These are phyloP conservation scores for Suillus decipiens DNA, from an alignment of 768 basidiomycete species.

Conservation along the genomic window DNA sequence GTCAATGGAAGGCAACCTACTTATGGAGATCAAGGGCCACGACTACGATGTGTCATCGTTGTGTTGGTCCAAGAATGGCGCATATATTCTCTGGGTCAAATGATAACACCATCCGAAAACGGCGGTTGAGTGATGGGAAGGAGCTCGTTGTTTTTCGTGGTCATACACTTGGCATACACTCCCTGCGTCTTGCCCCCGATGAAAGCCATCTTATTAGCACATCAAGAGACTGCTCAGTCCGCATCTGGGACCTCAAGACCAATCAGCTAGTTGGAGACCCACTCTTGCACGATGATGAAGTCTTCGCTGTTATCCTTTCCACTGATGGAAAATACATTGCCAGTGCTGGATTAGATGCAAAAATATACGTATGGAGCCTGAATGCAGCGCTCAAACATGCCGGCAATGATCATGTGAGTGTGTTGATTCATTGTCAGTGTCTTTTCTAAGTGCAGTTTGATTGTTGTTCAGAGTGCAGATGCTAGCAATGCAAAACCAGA, in stretches of 20 bases:
- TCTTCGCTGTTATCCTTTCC: constrained; percentile 75
- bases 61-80: neutral
- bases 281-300: constrained; percentile 78
- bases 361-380: constrained; percentile 79
- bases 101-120: neutral
- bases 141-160: neutral
- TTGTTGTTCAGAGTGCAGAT: neutral
- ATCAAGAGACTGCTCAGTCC: neutral
- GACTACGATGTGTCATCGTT: rapidly evolving
- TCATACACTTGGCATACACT: neutral
- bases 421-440: neutral
- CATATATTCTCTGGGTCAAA: neutral
- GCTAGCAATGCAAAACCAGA: neutral
- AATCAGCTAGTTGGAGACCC: constrained; percentile 30
- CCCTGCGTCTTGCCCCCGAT: neutral
- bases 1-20: neutral
- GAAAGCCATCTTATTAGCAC: neutral
- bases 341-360: constrained; percentile 77
- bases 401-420: neutral
- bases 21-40: neutral
- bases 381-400: constrained; percentile 28
- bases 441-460: neutral
- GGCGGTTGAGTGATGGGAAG: neutral
- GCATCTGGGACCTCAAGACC: neutral
- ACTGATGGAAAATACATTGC: constrained; percentile 78